These are phyloP conservation scores for Phytophthora constricta DNA, from an alignment of 352 stramenopile genomes.

Conservation along the genomic window DNA sequence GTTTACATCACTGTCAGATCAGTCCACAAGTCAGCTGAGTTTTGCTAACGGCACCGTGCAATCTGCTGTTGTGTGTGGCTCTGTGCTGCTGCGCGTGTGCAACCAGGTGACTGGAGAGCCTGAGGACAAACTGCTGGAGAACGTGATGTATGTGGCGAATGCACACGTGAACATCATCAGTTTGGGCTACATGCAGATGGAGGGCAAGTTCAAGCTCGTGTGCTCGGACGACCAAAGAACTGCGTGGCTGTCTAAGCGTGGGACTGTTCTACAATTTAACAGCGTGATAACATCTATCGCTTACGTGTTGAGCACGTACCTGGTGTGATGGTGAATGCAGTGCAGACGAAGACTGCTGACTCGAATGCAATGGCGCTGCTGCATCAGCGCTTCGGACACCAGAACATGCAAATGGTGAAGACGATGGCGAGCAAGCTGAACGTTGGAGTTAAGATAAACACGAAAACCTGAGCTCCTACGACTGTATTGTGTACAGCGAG, in stretches of 20 bases:
- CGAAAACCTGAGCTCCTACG: slow-evolving; percentile 11
- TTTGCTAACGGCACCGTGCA: slow-evolving; percentile 19
- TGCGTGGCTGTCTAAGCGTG: slow-evolving; percentile 11
- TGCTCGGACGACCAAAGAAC: slow-evolving; percentile 10
- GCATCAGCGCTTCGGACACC: slow-evolving; percentile 11
- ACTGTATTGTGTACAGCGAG: slow-evolving; percentile 13
- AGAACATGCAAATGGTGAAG: slow-evolving; percentile 12
- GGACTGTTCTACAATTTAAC: slow-evolving; percentile 6
- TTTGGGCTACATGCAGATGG: slow-evolving; percentile 13
- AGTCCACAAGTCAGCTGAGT: slow-evolving; percentile 2
- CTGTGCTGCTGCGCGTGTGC: slow-evolving; percentile 2
- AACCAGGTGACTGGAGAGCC: slow-evolving; percentile 13
- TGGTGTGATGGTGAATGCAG: slow-evolving; percentile 8
- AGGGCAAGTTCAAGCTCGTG: slow-evolving; percentile 8
- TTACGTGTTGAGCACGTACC: background rate
- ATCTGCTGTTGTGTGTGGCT: slow-evolving; percentile 1
- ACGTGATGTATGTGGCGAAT: slow-evolving; percentile 17
- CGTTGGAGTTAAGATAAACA: slow-evolving; percentile 20
- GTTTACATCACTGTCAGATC: slow-evolving; percentile 4
- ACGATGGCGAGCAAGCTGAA: slow-evolving; percentile 7
- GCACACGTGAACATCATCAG: slow-evolving; percentile 12
- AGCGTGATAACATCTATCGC: slow-evolving; percentile 18
- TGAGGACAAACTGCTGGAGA: slow-evolving; percentile 13
- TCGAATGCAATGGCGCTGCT: slow-evolving; percentile 18
- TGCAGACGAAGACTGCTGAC: slow-evolving; percentile 2